A percentile compares a stretch with the other conserved stretches of the same genome.
phyloP scores from a whole-genome alignment of 2,329 filamentous ascomycete genomes.

The Ramichloridium luteum region DNA sequence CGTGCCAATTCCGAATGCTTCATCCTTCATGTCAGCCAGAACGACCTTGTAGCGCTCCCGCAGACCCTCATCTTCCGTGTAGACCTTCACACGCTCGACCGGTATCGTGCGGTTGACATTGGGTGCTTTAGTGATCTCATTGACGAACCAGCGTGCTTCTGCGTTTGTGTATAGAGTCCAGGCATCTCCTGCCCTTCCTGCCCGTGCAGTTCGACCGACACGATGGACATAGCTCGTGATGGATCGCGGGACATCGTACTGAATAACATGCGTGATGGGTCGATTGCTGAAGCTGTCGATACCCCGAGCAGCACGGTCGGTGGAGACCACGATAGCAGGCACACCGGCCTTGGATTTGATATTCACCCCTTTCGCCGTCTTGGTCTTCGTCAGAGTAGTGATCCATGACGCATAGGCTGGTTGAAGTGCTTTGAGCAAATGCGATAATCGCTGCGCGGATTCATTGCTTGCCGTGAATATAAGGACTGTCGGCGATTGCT shows the following conservation, averaged over 20 bases:
- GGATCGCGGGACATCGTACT: slow-evolving; percentile 81
- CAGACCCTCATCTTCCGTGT: slow-evolving; percentile 10
- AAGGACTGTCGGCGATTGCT: slow-evolving; percentile 40
- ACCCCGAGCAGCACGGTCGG: slow-evolving; percentile 84
- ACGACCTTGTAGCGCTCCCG: slow-evolving; percentile 39
- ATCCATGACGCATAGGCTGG: slow-evolving; percentile 17
- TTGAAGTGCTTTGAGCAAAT: slow-evolving; percentile 46
- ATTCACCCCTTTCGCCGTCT: slow-evolving; percentile 23
- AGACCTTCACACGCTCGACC: slow-evolving; percentile 29
- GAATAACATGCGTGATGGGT: slow-evolving; percentile 71
- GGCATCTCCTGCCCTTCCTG: slow-evolving; percentile 60
- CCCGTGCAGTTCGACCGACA: slow-evolving; percentile 80
- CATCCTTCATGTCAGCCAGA: slow-evolving; percentile 49
- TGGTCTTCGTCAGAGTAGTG: slow-evolving; percentile 40
- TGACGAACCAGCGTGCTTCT: slow-evolving; percentile 88
- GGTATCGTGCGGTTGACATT: slow-evolving; percentile 38
- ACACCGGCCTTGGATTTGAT: slow-evolving; percentile 56
- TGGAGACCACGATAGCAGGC: slow-evolving; percentile 66
- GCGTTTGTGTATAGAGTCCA: slow-evolving; percentile 77
- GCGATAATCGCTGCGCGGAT: slow-evolving; percentile 70
- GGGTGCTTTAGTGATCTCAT: slow-evolving; percentile 54
- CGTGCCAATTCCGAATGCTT: slow-evolving; percentile 39
- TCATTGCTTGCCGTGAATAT: slow-evolving; percentile 91
- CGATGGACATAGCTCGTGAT: slow-evolving; percentile 80
- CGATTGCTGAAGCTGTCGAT: slow-evolving; percentile 54